phyloP scores from a whole-genome alignment of 257 asterid genomes.

The Solanum rostratum region DNA sequence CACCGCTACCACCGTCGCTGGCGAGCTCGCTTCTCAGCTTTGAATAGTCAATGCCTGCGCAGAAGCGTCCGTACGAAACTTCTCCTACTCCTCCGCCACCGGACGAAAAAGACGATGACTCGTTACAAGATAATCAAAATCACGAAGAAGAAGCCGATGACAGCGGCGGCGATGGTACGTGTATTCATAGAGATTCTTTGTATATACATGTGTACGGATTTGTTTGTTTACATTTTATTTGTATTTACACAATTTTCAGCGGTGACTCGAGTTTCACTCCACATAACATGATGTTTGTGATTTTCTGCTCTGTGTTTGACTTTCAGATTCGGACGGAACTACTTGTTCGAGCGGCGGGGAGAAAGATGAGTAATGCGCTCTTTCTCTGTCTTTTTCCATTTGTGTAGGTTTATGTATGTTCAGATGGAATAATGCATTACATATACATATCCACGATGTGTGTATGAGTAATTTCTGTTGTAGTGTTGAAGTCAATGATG shows the following conservation, averaged over 20 bases:
- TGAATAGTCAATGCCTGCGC: conserved; percentile 67
- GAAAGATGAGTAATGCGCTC: conserved; percentile 52
- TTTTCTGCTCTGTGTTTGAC: conserved; percentile 7
- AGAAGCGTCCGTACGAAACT: conserved; percentile 48
- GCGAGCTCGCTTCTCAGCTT: conserved; percentile 19
- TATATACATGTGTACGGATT: background rate
- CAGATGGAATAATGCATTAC: background rate
- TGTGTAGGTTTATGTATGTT: conserved; percentile 11
- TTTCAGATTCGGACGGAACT: conserved; percentile 72
- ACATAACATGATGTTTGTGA: conserved; percentile 5
- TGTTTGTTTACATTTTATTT: background rate
- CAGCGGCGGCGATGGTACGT: conserved; percentile 24
- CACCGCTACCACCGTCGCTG: conserved; percentile 21
- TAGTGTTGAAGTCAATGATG: background rate
- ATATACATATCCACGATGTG: background rate
- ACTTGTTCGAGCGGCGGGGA: conserved; percentile 43
- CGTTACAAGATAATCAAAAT: conserved; percentile 33
- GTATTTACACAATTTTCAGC: background rate
- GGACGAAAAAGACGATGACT: conserved; percentile 43
- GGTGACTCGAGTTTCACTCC: conserved; percentile 9
- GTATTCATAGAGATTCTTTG: conserved; percentile 3
- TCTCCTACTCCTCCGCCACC: conserved; percentile 48
- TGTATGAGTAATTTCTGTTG: background rate
- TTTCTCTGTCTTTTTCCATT: conserved; percentile 3
- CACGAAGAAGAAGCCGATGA: conserved; percentile 29